Percentiles rank a stretch among this genome's conserved stretches.
Evolutionary conservation across 305 asterid species (phyloP).

Genomic region (Ajuga reptans): DNA sequence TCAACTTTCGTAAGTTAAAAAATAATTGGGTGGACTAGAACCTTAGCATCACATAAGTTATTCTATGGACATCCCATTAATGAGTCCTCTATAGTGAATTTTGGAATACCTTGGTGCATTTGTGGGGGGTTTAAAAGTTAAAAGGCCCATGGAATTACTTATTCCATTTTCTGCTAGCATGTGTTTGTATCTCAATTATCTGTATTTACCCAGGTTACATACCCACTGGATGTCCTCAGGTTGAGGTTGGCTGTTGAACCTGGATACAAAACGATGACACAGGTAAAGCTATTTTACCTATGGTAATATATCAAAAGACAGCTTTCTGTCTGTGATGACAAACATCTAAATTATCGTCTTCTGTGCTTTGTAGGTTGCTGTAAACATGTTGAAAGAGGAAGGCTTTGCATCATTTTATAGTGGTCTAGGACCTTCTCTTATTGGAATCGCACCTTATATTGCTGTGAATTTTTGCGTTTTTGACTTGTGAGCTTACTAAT

Average conservation of each 20-base stretch:
- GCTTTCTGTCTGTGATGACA: conserved; percentile 10
- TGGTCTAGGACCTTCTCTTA: conserved; percentile 89
- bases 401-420: conserved; percentile 69
- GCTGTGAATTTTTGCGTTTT: conserved; percentile 93
- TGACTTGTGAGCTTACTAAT: conserved; percentile 74
- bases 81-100: background rate
- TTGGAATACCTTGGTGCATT: background rate
- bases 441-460: conserved; percentile 88
- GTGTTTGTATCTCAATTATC: conserved; percentile 15
- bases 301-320: background rate
- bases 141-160: conserved; percentile 2
- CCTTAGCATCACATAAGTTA: background rate
- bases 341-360: conserved; percentile 20
- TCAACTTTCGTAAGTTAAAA: conserved; percentile 84
- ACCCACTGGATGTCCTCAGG: conserved; percentile 80
- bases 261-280: conserved; percentile 72
- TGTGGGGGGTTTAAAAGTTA: background rate
- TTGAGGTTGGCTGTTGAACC: conserved; percentile 89
- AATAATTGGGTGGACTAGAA: conserved; percentile 7
- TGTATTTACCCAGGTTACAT: conserved; percentile 57
- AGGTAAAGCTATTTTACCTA: conserved; percentile 39
- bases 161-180: background rate
- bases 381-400: conserved; percentile 84
- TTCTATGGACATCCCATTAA: background rate
- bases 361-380: conserved; percentile 56